These are phyloP conservation scores for Stellera chamaejasme DNA, from an alignment of 345 rosid species.

Conservation along the genomic window DNA sequence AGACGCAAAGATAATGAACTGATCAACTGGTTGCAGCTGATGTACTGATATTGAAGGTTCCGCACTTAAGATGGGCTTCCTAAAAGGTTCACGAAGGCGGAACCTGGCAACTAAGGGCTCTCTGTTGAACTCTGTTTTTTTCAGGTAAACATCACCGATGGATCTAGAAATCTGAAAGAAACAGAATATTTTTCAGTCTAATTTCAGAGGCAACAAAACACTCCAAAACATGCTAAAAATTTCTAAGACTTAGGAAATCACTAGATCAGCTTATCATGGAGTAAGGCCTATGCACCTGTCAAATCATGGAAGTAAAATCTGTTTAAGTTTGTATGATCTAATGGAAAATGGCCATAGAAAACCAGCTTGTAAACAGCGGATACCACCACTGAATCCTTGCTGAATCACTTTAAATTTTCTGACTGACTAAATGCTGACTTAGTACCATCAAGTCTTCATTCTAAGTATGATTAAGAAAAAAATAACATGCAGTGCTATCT, in stretches of 20 bases:
- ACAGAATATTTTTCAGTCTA: not conserved
- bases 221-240: conserved; percentile 1
- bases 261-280: no score
- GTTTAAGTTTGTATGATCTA: no score
- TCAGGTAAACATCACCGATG: conserved; percentile 80
- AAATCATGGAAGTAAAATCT: no score
- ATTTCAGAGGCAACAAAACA: conserved; percentile 12
- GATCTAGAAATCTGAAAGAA: conserved; percentile 62
- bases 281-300: no score
- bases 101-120: conserved; percentile 66
- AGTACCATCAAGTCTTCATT: no score
- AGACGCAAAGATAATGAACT: conserved; percentile 71
- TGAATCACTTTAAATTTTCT: not conserved
- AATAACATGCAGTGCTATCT: no score
- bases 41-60: conserved; percentile 69
- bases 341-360: no score
- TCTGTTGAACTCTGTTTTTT: conserved; percentile 72
- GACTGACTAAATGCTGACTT: no score
- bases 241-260: no score
- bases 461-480: no score
- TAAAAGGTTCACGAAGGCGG: conserved; percentile 61
- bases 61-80: conserved; percentile 56
- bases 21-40: conserved; percentile 54
- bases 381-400: no score
- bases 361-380: no score